Evolutionary conservation across 116 monocot species (phyloP).

Genomic region (Iris pallida): DNA sequence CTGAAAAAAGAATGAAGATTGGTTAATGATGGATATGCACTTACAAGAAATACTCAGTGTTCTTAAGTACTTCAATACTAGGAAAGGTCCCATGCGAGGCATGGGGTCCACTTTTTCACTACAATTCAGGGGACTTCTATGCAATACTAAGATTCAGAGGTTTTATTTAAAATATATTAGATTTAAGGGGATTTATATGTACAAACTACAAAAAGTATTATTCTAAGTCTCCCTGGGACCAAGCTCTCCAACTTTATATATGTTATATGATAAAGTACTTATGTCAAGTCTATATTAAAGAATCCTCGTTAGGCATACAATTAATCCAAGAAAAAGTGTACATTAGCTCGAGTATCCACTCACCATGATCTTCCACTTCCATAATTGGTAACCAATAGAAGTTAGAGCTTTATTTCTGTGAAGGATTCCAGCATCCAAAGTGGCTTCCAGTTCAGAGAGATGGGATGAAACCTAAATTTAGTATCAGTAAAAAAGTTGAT

Average conservation of each 20-base stretch:
- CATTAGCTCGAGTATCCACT: conserved; percentile 2
- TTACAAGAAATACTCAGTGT: background rate
- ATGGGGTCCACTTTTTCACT: no score
- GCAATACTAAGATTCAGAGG: no score
- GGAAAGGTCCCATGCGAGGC: no score
- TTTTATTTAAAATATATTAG: no score
- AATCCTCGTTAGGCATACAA: background rate
- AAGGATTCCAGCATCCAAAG: conserved; percentile 89
- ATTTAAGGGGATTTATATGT: no score
- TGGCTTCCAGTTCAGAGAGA: conserved; percentile 85
- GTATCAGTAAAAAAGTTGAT: no score
- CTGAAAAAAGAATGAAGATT: conserved; percentile 25
- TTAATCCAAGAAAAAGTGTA: background rate
- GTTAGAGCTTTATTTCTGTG: conserved; percentile 84
- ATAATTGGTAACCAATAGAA: conserved; percentile 66
- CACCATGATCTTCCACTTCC: conserved; percentile 85
- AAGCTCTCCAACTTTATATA: no score
- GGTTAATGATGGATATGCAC: background rate
- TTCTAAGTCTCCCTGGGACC: no score
- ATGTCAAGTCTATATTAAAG: background rate
- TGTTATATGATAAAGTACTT: background rate
- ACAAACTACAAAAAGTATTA: no score
- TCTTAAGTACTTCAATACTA: background rate
- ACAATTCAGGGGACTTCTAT: no score
- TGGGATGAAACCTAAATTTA: conserved; percentile 42